Base-by-base conservation (phyloP, 1,284 basidiomycete genomes). In the Trichosporon sp. region DNA sequence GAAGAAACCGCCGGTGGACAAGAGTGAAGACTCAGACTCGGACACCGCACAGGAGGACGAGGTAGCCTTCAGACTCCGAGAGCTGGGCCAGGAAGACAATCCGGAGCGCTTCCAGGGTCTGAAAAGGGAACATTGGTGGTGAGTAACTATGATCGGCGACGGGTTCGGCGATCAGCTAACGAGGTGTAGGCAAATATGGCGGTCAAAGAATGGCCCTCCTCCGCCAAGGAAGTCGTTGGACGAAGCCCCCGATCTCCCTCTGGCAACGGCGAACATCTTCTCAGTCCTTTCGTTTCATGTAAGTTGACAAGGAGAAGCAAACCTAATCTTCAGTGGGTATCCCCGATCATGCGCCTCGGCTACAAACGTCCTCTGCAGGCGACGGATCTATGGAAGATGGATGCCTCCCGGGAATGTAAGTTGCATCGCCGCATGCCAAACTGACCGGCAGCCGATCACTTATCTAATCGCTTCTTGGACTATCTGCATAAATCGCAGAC, bases 301-400 rank as follows among this genome's bases (percentile, higher is more conserved):
- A 32, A 63, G 73, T 63, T 16, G 10, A 2, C 0, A 3, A 8
- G 7, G 6, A 16, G 16, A 25, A 21, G 1, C 9, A 23, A 13
- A 2, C 32, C 52, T 66, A 46, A 67, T 56, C 6, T 10, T 7
- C 57, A 76, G 70, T 78, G 77, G 77, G 72, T 78, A n/a, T 87
- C 86, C 0, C 87, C 88, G 1, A 82, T 91, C 60, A 89, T 91
- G 87, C 84, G 84, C 60, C 37, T 73, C 33, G 73, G 73, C 0
- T 89, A 87, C 73, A 87, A 88, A 71, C 82, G 89, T 27, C 86
- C 88, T 0, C 81, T 89, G 0, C 88, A 89, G 74, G 88, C 87
- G 0, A 85, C 87, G 0, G 88, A 90, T 74, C 76, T 89, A n/a
- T 89, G 87, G 86, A 86, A 73, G 58, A 71, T 77, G 75, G 86